A percentile compares a stretch with the other conserved stretches of the same genome.
Conservation (phyloP, 192 early-diverging fungal genomes). For the Backusella parvicylindrica region DNA sequence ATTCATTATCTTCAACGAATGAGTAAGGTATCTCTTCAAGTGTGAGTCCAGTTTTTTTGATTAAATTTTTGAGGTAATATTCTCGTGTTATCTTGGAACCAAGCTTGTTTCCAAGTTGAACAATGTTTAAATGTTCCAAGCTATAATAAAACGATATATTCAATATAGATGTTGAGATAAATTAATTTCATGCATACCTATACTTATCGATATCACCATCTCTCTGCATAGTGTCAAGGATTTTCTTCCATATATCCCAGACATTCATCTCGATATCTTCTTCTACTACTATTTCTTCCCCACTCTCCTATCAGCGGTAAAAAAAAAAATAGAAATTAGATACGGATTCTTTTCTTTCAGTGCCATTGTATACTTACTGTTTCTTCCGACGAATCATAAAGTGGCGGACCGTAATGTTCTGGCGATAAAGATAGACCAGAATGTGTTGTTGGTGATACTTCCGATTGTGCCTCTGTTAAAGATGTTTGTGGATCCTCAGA, state of each 20-base stretch:
- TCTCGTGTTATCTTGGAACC: constrained; percentile 1
- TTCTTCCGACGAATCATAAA: constrained; percentile 2
- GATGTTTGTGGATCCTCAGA: background rate
- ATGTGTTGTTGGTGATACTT: constrained; percentile 4
- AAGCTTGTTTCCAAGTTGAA: constrained; percentile 2
- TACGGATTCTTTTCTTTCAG: constrained; percentile 4
- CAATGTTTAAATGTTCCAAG: too few relatives aligned
- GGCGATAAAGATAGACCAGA: constrained; percentile 1
- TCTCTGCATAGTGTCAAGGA: constrained; percentile 4
- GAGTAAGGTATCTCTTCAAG: background rate
- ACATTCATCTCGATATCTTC: constrained; percentile 4
- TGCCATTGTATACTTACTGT: constrained; percentile 4
- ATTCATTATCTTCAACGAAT: constrained; percentile 6
- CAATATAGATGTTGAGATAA: background rate
- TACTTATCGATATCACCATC: constrained; percentile 2
- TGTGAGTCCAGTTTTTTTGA: constrained; percentile 1
- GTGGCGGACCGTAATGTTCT: background rate
- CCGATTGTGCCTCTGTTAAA: constrained; percentile 4
- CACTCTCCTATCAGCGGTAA: constrained; percentile 1
- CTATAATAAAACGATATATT: constrained; percentile 5
- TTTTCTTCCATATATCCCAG: constrained; percentile 4
- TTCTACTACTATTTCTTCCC: constrained; percentile 4
- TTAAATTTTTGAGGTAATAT: constrained; percentile 1
- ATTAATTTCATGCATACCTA: constrained; percentile 5
- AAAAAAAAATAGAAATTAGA: background rate